phyloP scores from a whole-genome alignment of 306 rosid genomes.

The Trifolium pratense region DNA sequence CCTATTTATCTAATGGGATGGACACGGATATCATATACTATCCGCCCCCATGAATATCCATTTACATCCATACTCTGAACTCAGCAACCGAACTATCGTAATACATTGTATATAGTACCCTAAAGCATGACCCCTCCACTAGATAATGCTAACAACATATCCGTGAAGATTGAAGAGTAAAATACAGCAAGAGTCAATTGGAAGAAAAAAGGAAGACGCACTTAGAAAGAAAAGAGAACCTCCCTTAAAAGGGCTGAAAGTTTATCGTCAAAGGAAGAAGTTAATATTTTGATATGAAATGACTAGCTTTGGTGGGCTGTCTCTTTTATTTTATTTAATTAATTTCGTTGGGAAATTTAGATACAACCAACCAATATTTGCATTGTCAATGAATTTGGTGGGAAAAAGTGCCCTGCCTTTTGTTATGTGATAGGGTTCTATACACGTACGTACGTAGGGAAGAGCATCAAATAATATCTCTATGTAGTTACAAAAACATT shows the following conservation, averaged over 20 bases:
- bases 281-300: constrained; percentile 51
- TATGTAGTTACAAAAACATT: constrained; percentile 29
- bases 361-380: constrained; percentile 55
- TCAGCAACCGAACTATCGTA: background rate
- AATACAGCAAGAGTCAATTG: constrained; percentile 45
- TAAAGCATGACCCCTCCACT: constrained; percentile 45
- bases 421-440: constrained; percentile 44
- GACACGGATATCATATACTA: too few relatives aligned
- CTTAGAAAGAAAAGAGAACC: constrained; percentile 54
- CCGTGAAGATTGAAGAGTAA: constrained; percentile 33
- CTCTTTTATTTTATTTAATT: constrained; percentile 35
- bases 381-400: constrained; percentile 55
- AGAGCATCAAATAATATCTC: constrained; percentile 38
- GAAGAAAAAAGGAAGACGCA: constrained; percentile 51
- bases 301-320: constrained; percentile 67
- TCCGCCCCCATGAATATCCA: too few relatives aligned
- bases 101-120: background rate
- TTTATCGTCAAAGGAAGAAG: constrained; percentile 55
- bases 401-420: constrained; percentile 60
- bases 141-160: constrained; percentile 35
- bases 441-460: constrained; percentile 13
- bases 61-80: too few relatives aligned
- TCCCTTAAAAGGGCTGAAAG: constrained; percentile 96
- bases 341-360: constrained; percentile 44
- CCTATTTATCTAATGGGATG: too few relatives aligned